Base-by-base conservation (phyloP, 345 rosid species). In the Reutealis trisperma region DNA sequence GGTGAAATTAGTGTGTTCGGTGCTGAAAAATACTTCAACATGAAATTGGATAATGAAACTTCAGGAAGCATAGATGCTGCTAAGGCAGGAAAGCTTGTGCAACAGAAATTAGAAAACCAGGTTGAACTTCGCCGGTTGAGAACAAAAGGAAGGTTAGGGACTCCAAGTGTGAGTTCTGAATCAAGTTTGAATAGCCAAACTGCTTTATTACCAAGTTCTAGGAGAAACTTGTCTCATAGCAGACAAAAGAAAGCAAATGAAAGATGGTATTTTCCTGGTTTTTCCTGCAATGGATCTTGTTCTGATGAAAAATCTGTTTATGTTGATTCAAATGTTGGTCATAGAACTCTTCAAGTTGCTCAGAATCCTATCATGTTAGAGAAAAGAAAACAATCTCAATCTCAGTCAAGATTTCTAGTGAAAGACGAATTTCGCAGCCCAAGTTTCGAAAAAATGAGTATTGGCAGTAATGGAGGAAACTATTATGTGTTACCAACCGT, bases 11-110 rank as follows among this genome's bases (percentile, higher is more conserved):
- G 89, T 3, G 83, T 91, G 41, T 89, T 89, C 62, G 84, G 79
- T 11, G 90, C 94, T 41, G 90, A 89, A 67, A 88, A 77, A 74
- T 89, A 91, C 83, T 85, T 85, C 85, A 88, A 85, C 72, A 80
- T 75, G 87, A 83, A 69, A 59, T 70, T 83, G 12, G 90, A 82
- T 34, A 81, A 59, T 54, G 78, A 71, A 8, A 63, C 70, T 68
- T 78, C 88, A 42, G 74, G 67, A 60, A 71, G 67, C 16, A 58
- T 72, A 8, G 73, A 67, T 37, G 54, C 51, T 37, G 54, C 44
- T 60, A 52, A 78, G n/a, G 42, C 70, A 25, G 78, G 71, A 24
- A 75, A 72, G 49, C 62, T 8, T 65, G 75, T 27, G 5, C 15
- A 60, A 45, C 77, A 71, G 54, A 27, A 60, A 3, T 13, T 15